Base-by-base conservation (phyloP, 371 early-diverging fungal genomes). In the Mucor ambiguus region DNA sequence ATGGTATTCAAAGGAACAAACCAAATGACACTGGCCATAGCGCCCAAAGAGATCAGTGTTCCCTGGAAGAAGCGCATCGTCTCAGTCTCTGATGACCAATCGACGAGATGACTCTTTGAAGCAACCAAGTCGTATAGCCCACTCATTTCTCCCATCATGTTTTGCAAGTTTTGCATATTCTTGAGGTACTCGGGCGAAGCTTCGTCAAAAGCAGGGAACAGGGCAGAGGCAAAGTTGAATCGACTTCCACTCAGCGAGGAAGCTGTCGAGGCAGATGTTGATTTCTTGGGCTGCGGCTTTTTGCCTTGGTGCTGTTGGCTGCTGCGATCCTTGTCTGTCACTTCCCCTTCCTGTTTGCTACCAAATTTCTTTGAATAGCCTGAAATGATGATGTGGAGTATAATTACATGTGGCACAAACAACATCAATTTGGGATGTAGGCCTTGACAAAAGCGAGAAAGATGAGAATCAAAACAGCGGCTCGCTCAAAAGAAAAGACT, bases 101-200 rank as follows among this genome's bases (percentile, higher is more conserved):
- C 75, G 44, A 81, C 61, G 24, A 67, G 64, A 63, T 70, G 76
- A 32, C 64, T 46, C 22, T 78, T 62, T 18, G 69, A 64, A 4
- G 68, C 68, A 8, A 73, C 59, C 26, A 71, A 37, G 56, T 79
- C 80, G 37, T 83, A 79, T 3, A 67, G 49, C 65, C 76, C 79
- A 55, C 75, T 70, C 56, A 81, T 71, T 69, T 79, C 78, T 37
- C 81, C 80, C 79, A 79, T 79, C 81, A 79, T 81, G 61, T 81
- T 83, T 60, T 83, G 84, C 18, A 83, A 28, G 46, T 79, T 77
- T 44, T 79, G 75, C 71, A 83, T 69, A 30, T 83, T 83, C 6
- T 60, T 64, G 2, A 78, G 29, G 37, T 81, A 81, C 41, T 83
- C 84, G 12, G 84, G 84, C 1, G 81, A 79, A 1, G 72, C 41